These are phyloP conservation scores for Colletotrichum scovillei DNA, from an alignment of 2,329 filamentous ascomycete species.

Conservation along the genomic window DNA sequence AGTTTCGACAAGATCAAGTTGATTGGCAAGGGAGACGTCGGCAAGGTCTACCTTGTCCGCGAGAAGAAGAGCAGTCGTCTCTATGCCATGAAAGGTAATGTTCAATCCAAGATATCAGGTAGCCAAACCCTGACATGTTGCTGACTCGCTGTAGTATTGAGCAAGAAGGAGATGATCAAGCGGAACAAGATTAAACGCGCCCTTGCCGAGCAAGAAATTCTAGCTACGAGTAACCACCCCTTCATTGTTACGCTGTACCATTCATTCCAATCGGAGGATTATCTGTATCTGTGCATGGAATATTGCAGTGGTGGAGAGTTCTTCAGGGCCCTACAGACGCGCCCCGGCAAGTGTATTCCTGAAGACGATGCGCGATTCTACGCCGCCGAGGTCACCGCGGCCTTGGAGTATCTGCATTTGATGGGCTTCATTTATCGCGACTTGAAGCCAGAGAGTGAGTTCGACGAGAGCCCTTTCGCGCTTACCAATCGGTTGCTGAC, in stretches of 20 bases:
- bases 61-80: slow-evolving; percentile 97
- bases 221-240: slow-evolving; percentile 97
- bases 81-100: slow-evolving; percentile 97
- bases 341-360: slow-evolving; percentile 95
- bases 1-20: slow-evolving; percentile 99
- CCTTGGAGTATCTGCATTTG: slow-evolving; percentile 94
- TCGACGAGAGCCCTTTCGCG: not conserved
- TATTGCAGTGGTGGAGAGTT: slow-evolving; percentile 99
- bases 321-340: slow-evolving; percentile 94
- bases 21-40: slow-evolving; percentile 98
- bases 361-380: slow-evolving; percentile 98
- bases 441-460: slow-evolving; percentile 95
- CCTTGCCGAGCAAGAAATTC: slow-evolving; percentile 95
- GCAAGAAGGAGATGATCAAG: slow-evolving; percentile 99
- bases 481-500: slow-evolving; percentile 33
- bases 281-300: slow-evolving; percentile 99
- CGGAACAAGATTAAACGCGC: slow-evolving; percentile 99
- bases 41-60: slow-evolving; percentile 96
- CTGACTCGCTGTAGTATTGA: slow-evolving; percentile 77
- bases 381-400: slow-evolving; percentile 95
- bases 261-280: slow-evolving; percentile 98
- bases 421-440: slow-evolving; percentile 99
- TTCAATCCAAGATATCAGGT: slow-evolving; percentile 19
- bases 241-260: slow-evolving; percentile 99
- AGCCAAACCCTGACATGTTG: slow-evolving; percentile 18